phyloP scores from a whole-genome alignment of 805 yeast species.

The Wickerhamiella domercqiae region DNA sequence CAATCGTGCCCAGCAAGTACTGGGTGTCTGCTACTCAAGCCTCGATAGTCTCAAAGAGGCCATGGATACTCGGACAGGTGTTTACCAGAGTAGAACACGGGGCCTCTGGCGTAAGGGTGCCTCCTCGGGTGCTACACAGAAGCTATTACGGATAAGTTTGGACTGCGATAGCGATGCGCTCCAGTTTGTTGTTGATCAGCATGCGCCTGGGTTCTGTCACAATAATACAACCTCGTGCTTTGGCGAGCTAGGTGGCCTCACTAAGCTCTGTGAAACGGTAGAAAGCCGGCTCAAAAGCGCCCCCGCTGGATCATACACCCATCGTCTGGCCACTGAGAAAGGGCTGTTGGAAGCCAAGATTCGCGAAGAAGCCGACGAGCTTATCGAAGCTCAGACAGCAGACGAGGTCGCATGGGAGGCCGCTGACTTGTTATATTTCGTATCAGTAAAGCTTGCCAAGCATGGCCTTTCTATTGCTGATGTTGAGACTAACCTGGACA shows the following conservation, averaged over 20 bases:
- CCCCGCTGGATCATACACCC: conserved; percentile 90
- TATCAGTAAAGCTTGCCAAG: conserved; percentile 49
- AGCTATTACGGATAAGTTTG: conserved; percentile 43
- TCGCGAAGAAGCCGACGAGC: conserved; percentile 91
- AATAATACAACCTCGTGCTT: conserved; percentile 69
- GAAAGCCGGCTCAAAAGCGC: conserved; percentile 48
- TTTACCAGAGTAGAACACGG: conserved; percentile 76
- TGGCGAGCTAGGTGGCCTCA: conserved; percentile 51
- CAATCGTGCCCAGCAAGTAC: conserved; percentile 48
- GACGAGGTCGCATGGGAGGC: conserved; percentile 89
- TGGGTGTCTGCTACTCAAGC: conserved; percentile 89
- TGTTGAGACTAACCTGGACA: conserved; percentile 68
- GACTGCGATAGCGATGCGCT: conserved; percentile 93
- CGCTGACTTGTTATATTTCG: conserved; percentile 71
- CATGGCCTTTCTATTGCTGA: conserved; percentile 68
- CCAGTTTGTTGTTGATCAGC: conserved; percentile 71
- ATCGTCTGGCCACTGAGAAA: conserved; percentile 68
- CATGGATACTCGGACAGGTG: conserved; percentile 67
- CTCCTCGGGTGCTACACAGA: conserved; percentile 92
- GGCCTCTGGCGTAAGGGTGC: conserved; percentile 95
- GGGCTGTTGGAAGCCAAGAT: conserved; percentile 64
- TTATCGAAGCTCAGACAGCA: conserved; percentile 61
- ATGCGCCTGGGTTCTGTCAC: conserved; percentile 89
- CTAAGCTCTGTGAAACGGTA: conserved; percentile 52
- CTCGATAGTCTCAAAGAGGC: conserved; percentile 68